Evolutionary conservation across 2,329 filamentous ascomycete species (phyloP).

Genomic region (Fusarium brachygibbosum): DNA sequence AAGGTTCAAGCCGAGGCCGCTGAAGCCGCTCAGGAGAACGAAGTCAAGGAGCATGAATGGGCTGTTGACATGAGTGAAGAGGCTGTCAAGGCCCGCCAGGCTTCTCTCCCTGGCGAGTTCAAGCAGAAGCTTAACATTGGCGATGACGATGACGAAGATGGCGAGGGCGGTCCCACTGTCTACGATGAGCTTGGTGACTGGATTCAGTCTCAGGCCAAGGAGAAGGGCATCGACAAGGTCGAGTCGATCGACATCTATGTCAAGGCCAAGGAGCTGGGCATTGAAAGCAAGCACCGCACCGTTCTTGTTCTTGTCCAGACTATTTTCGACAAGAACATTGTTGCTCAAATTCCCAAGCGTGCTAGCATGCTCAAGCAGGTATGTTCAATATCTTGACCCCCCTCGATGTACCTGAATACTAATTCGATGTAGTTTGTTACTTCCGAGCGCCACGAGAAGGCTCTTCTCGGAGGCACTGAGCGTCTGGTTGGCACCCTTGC

Average conservation of each 20-base stretch:
- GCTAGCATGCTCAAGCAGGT: conserved; percentile 90
- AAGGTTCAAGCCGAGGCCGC: conserved; percentile 76
- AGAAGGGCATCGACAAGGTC: conserved; percentile 82
- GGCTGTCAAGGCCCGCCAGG: conserved; percentile 93
- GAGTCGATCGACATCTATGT: conserved; percentile 92
- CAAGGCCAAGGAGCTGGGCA: conserved; percentile 96
- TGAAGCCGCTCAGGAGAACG: conserved; percentile 64
- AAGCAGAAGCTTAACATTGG: conserved; percentile 90
- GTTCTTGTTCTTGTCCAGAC: conserved; percentile 92
- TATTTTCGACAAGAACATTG: conserved; percentile 91
- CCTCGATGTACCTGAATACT: conserved; percentile 37
- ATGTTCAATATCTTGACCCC: conserved; percentile 49
- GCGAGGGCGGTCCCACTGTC: conserved; percentile 79
- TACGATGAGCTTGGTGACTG: conserved; percentile 95
- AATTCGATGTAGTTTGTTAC: conserved; percentile 74
- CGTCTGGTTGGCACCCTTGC: conserved; percentile 81
- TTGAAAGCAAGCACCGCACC: conserved; percentile 94
- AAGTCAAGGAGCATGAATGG: conserved; percentile 90
- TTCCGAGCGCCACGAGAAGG: conserved; percentile 94
- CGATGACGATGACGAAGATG: conserved; percentile 85
- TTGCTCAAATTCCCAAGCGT: conserved; percentile 87
- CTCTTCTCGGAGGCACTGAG: conserved; percentile 93
- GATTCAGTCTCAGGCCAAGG: conserved; percentile 81
- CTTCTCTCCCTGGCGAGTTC: conserved; percentile 92
- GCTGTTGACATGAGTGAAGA: conserved; percentile 96